These are phyloP conservation scores for Raphanus sativus DNA, from an alignment of 345 rosid genomes.

Conservation along the genomic window DNA sequence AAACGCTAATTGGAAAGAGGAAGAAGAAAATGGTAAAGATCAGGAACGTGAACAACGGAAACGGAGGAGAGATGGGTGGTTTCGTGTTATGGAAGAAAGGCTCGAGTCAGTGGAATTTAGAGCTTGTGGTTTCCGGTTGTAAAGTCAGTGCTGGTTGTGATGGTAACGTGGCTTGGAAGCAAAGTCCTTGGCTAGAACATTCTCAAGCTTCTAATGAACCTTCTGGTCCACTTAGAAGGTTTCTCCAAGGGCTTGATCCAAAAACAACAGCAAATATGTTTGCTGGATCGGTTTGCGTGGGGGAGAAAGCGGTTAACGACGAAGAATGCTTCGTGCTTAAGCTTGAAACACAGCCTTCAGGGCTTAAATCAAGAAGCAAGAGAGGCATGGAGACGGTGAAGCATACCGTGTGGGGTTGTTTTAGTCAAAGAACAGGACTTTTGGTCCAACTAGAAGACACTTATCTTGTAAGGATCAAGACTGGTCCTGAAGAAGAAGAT, in stretches of 20 bases:
- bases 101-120: slow-evolving; percentile 86
- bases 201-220: slow-evolving; percentile 90
- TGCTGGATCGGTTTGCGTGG: slow-evolving; percentile 61
- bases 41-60: slow-evolving; percentile 45
- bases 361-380: slow-evolving; percentile 59
- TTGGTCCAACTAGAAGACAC: slow-evolving; percentile 72
- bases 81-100: slow-evolving; percentile 92
- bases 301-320: slow-evolving; percentile 56
- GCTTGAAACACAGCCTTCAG: slow-evolving; percentile 59
- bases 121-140: slow-evolving; percentile 81
- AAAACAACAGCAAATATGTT: slow-evolving; percentile 70
- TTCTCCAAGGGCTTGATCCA: slow-evolving; percentile 92
- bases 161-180: slow-evolving; percentile 88
- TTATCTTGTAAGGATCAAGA: slow-evolving; percentile 59
- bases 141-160: slow-evolving; percentile 96
- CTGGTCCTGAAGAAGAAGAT: slow-evolving; percentile 43
- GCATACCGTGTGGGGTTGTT: slow-evolving; percentile 83
- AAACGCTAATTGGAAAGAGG: slow-evolving; percentile 27
- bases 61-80: slow-evolving; percentile 80
- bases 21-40: slow-evolving; percentile 48
- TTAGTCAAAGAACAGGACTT: slow-evolving; percentile 92
- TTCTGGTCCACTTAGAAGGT: slow-evolving; percentile 78
- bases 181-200: slow-evolving; percentile 84
- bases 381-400: slow-evolving; percentile 62
- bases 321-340: slow-evolving; percentile 77